Base-by-base conservation (phyloP, 1,139 yeast species). In the Suhomyces bolitotheri region DNA sequence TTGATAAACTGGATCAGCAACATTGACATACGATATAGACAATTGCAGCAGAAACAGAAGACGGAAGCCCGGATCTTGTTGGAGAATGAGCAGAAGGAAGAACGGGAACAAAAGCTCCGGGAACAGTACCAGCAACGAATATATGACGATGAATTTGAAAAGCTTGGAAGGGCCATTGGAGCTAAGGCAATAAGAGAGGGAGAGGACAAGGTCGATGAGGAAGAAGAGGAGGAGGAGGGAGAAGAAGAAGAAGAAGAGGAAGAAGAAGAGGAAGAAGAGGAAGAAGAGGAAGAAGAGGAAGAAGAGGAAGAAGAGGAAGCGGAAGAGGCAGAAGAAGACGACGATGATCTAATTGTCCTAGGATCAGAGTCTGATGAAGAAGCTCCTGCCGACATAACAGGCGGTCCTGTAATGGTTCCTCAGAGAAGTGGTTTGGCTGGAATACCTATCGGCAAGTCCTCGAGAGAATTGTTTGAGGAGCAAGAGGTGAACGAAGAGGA, bases 1-100 rank as follows among this genome's bases (percentile, higher is more conserved):
- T 46, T 78, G n/a, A 58, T 74, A 7, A 52, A 60, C 15, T 80
- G 85, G 85, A 70, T 80, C 21, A 67, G 69, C 28, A 61, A 67
- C 4, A 54, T 79, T 29, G 71, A 73, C 33, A 37, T 45, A 4
- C 62, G 77, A 36, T 76, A 77, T 4, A 53, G 60, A 33, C 39
- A 52, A 2, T 64, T 74, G 4, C 51, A 76, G 17, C 55, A 62
- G 22, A 46, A 57, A 3, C 73, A 77, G 38, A 52, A 58, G 12
- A 54, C 58, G 16, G 74, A 73, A 31, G 66, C 68, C 29, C 40
- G 50, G 22, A 15, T 26, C 6, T 29, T 41, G 26, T 22, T 33
- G n/a, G 45, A 46, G 21, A 60, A 72, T 22, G 54, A 62, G 9
- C 50, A 54, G 20, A 58, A 61, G 25, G 29, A 58, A 13, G 51